Evolutionary conservation across 768 basidiomycete species (phyloP).

Genomic region (Tricholoma sp.): DNA sequence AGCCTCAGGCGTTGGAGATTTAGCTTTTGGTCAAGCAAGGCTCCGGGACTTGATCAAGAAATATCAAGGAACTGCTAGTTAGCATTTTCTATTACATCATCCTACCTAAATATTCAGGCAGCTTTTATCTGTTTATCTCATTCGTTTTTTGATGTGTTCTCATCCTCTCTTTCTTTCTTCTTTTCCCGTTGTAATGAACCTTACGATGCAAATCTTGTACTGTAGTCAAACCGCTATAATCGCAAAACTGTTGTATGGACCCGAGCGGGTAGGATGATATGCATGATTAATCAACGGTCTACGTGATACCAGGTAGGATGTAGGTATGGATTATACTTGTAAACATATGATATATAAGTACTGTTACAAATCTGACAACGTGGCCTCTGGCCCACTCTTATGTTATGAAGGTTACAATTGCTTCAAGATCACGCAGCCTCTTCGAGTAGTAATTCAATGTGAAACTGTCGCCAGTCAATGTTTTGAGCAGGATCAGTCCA

Average conservation of each 20-base stretch:
- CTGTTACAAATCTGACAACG: background rate
- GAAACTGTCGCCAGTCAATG: slow-evolving; percentile 57
- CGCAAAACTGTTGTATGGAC: background rate
- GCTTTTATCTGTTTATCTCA: background rate
- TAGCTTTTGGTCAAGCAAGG: slow-evolving; percentile 74
- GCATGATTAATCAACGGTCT: background rate
- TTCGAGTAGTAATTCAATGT: slow-evolving; percentile 36
- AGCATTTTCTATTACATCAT: background rate
- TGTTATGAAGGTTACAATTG: background rate
- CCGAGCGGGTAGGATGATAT: too few species aligned
- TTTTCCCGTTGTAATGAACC: background rate
- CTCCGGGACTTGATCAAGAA: slow-evolving; percentile 78
- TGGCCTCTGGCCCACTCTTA: background rate
- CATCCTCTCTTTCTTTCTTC: background rate
- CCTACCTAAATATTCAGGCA: background rate
- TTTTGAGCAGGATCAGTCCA: slow-evolving; percentile 31
- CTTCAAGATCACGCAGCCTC: slow-evolving; percentile 10
- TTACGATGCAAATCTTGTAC: background rate
- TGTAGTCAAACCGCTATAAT: background rate
- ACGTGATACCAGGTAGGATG: background rate
- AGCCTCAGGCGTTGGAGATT: slow-evolving; percentile 30
- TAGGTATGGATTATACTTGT: background rate
- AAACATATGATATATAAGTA: background rate
- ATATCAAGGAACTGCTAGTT: slow-evolving; percentile 47
- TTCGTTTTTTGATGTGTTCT: background rate